phyloP scores from a whole-genome alignment of 2,329 filamentous ascomycete species.

The Ceratocystis cacaofunesta region DNA sequence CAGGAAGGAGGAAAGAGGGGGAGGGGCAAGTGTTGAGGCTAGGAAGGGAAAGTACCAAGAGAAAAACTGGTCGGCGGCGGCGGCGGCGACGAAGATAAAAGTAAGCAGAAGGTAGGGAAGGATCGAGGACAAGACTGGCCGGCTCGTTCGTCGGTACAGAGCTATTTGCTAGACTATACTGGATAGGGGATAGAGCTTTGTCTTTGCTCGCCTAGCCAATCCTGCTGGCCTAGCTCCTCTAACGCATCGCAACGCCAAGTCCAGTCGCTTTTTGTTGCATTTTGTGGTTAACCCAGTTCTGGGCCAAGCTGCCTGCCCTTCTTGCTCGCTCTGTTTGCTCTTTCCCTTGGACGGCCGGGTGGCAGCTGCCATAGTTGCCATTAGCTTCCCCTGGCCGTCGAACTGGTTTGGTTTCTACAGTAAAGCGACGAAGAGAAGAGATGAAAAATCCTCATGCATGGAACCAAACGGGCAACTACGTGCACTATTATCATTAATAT shows the following conservation, averaged over 20 bases:
- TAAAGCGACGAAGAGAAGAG: too few relatives aligned
- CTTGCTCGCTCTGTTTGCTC: not conserved
- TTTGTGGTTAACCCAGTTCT: not conserved
- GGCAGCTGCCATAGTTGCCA: not conserved
- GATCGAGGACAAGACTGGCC: not conserved
- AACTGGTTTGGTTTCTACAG: too few relatives aligned
- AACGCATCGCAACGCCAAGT: not conserved
- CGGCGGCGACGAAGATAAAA: not conserved
- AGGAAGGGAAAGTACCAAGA: not conserved
- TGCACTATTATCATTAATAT: too few relatives aligned
- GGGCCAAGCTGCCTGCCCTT: not conserved
- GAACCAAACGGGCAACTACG: too few relatives aligned
- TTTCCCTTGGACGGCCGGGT: not conserved
- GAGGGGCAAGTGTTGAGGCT: not conserved
- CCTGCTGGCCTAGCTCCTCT: not conserved
- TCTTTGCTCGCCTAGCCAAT: not conserved
- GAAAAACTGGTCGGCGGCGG: not conserved
- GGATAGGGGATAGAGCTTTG: constrained; percentile 20
- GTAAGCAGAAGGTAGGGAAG: not conserved
- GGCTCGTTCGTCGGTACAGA: not conserved
- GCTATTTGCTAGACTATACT: not conserved
- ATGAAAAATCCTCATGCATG: too few relatives aligned
- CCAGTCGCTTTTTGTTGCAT: not conserved
- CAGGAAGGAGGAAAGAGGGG: not conserved
- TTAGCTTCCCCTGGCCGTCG: not conserved